Evolutionary conservation across 2,329 filamentous ascomycete species (phyloP), one percentile per base, ranked within the genome.

Genomic region (Emydomyces testavorans): DNA sequence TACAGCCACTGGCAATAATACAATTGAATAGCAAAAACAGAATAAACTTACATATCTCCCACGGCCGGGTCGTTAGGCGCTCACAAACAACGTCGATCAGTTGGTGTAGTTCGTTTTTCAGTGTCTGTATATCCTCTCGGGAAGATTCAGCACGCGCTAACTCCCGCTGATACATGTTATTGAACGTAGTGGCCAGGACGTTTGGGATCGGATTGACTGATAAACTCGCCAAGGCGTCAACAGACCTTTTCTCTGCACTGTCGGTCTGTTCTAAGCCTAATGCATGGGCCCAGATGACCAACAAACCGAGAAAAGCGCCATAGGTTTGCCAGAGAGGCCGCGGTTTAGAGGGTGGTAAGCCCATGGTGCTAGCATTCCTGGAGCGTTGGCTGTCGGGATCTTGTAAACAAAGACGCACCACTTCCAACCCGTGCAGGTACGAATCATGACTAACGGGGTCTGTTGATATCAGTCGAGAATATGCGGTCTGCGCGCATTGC

Each of bases 401-500:
- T 23, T 53, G 40, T 16, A 57, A 26, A 21, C 53, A 56, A 28
- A 57, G 28, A 15, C 45, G 48, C n/a, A 57, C 43, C 8, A 57
- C 49, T 39, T 53, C 51, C 13, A 57, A 39, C 8, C 50, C 55
- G 37, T 56, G 55, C 1, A 50, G 34, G 37, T 57, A 56, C 3
- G 55, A 54, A 21, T 56, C 54, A 15, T 56, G 54, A 11, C 51
- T 52, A 26, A 57, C 52, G 6, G 54, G 52, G 15, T 54, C 41
- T 2, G 47, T 54, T 6, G 50, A 50, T 6, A 53, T 44, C 11
- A 57, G 38, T 4, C 50, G 53, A 20, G 40, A 42, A 31, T 56
- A 57, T 4, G 55, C 53, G n/a, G 53, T 52, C 39, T 56, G 55
- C 5, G 54, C 54, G 7, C 53, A 50, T 29, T 56, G 55, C 10